Evolutionary conservation across 257 asterid genomes (phyloP), one percentile per base, ranked within the genome.

Genomic region (Vinca minor): DNA sequence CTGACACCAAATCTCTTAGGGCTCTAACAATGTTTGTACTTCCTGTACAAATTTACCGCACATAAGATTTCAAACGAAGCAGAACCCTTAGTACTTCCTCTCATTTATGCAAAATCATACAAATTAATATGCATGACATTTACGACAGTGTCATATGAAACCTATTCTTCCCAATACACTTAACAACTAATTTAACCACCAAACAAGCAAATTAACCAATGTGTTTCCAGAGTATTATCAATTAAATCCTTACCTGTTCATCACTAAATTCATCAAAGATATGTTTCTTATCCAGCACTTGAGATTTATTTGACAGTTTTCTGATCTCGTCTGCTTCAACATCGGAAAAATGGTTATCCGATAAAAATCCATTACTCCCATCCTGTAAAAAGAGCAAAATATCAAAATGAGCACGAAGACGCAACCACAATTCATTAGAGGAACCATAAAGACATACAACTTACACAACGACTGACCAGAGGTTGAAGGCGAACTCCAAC

Each of bases 401-500:
- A 84, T 86, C 80, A 89, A 66, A 81, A 66, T 77, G 83, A 77
- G 83, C 58, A 78, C 49, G 68, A 69, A 77, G 73, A 77, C 42
- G 65, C 70, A 77, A 73, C 70, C 64, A 70, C 69, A 75, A 77
- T 44, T 63, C 75, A 73, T 73, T 58, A 61, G 79, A 64, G 78
- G 67, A 83, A 76, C 81, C 82, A 81, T 69, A 87, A 84, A 81
- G 89, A 91, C 96, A 87, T 92, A 89, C 95, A 93, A 93, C 97
- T 93, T 93, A 93, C 99, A 93, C 86, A 85, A 85, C 86, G 87
- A 82, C 89, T n/a, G 94, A 84, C 92, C 95, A 80, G 81, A 76
- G 69, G 73, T 65, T 39, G 49, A 85, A 64, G 83, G 81, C 52
- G 83, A 77, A 74, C 78, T 67, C 63, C 59, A 78, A 64, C 78